Evolutionary conservation across 1,284 basidiomycete genomes (phyloP), one percentile per base, ranked within the genome.

Genomic region (Cutaneotrichosporon arboriforme): DNA sequence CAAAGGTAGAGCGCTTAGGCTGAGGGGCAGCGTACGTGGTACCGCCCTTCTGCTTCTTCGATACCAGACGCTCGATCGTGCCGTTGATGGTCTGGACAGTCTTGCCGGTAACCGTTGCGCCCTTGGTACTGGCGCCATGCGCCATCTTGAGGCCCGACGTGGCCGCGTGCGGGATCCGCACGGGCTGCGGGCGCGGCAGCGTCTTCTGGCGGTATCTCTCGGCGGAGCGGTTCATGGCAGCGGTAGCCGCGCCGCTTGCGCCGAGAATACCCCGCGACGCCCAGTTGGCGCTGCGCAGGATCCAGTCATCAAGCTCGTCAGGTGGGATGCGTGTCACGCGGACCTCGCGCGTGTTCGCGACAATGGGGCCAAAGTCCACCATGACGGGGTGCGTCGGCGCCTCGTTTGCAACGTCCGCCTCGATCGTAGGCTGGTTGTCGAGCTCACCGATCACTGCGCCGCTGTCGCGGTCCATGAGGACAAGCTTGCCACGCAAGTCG

Each of bases 381-480:
- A 89, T 73, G 18, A 90, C 86, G 1, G 86, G 83, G 48, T 78
- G 78, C 59, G 83, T 80, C 44, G 80, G 79, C 8, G 80, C 81
- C 21, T 75, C 65, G 43, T 70, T 64, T 38, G 82, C 75, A 31
- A 73, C 67, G 3, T 12, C 81, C 77, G 18, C 55, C 34, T 61
- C 86, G 15, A 37, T 23, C 21, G 18, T 23, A 22, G 75, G 71
- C 49, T 86, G 76, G 38, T 81, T 76, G 47, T 86, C 85, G 10
- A 90, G 77, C 66, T 86, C 81, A 1, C 85, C 87, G 10, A 90
- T 77, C 8, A 90, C 78, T 62, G 87, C 81, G 2, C 87, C 87
- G 50, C 80, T 84, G 39, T 82, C 79, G 67, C 89, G 81, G 68
- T 90, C 83, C 58, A 89, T 79, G 51, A 88, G 80, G 9, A 90